A percentile compares a stretch with the other conserved stretches of the same genome.
Evolutionary conservation across 441 rosid genomes (phyloP).

Genomic region (Theobroma grandiflorum): DNA sequence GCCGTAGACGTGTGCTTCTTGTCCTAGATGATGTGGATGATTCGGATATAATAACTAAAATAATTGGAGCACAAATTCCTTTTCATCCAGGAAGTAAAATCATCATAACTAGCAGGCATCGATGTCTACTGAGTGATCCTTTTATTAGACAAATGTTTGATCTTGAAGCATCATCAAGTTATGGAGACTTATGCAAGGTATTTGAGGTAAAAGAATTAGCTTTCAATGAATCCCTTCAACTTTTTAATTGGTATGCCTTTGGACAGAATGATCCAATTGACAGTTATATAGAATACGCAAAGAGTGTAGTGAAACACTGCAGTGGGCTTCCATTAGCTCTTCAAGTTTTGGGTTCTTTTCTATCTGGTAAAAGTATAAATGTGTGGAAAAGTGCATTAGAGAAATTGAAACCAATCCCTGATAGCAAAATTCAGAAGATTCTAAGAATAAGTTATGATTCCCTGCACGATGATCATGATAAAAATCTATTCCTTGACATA

Average conservation of each 20-base stretch:
- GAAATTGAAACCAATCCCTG: background rate
- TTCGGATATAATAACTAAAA: too few species aligned
- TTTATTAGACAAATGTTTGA: background rate
- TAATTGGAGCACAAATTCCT: too few species aligned
- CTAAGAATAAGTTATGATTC: too few species aligned
- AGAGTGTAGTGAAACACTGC: conserved; percentile 9
- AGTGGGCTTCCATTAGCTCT: conserved; percentile 17
- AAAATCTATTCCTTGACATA: too few species aligned
- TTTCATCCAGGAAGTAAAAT: background rate
- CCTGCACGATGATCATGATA: too few species aligned
- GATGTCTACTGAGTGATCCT: background rate
- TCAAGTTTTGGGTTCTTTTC: conserved; percentile 31
- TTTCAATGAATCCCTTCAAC: conserved; percentile 6
- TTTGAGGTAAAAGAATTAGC: conserved; percentile 26
- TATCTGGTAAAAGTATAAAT: conserved; percentile 28
- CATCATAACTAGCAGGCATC: background rate
- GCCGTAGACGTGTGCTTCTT: background rate
- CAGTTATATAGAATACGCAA: background rate
- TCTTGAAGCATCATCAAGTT: background rate
- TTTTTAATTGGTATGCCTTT: conserved; percentile 14
- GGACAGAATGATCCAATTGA: background rate
- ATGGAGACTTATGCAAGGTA: background rate
- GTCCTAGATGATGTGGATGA: too few species aligned
- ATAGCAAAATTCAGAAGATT: too few species aligned
- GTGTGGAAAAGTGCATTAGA: background rate